phyloP scores from a whole-genome alignment of 495 filamentous ascomycete genomes.

The Xylaria cubensis region DNA sequence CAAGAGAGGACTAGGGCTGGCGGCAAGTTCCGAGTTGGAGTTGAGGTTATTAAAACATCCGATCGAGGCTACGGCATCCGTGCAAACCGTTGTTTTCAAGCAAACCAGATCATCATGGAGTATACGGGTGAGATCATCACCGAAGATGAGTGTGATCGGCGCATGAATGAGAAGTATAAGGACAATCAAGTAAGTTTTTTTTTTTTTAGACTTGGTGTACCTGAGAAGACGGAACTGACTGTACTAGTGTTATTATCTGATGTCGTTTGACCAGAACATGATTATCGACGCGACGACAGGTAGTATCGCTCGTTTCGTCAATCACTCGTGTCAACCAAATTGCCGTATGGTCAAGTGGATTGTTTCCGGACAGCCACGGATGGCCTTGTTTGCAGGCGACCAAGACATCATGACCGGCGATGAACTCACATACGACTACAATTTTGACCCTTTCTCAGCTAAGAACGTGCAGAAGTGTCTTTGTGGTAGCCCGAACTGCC shows the following conservation, averaged over 20 bases:
- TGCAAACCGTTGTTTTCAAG: conserved; percentile 83
- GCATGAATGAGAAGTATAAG: conserved; percentile 92
- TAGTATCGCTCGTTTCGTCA: conserved; percentile 96
- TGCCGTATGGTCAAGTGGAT: conserved; percentile 98
- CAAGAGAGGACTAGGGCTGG: conserved; percentile 76
- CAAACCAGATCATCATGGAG: conserved; percentile 96
- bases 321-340: conserved; percentile 97
- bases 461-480: conserved; percentile 85
- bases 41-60: conserved; percentile 89
- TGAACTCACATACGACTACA: conserved; percentile 99
- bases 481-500: conserved; percentile 77
- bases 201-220: not conserved
- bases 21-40: conserved; percentile 85
- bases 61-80: conserved; percentile 93
- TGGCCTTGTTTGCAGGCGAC: conserved; percentile 96
- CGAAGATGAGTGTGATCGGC: conserved; percentile 86
- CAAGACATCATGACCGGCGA: conserved; percentile 89
- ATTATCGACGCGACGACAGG: conserved; percentile 97
- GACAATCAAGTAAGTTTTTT: conserved; percentile 77
- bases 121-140: conserved; percentile 98
- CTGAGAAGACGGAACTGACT: conserved; percentile 32
- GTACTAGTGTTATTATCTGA: conserved; percentile 89
- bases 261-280: conserved; percentile 98
- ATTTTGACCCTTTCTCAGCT: conserved; percentile 88
- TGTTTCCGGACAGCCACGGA: conserved; percentile 91